A percentile compares a stretch with the other conserved stretches of the same genome.
These are phyloP conservation scores for Populus davidiana DNA, from an alignment of 345 rosid genomes.

Conservation along the genomic window DNA sequence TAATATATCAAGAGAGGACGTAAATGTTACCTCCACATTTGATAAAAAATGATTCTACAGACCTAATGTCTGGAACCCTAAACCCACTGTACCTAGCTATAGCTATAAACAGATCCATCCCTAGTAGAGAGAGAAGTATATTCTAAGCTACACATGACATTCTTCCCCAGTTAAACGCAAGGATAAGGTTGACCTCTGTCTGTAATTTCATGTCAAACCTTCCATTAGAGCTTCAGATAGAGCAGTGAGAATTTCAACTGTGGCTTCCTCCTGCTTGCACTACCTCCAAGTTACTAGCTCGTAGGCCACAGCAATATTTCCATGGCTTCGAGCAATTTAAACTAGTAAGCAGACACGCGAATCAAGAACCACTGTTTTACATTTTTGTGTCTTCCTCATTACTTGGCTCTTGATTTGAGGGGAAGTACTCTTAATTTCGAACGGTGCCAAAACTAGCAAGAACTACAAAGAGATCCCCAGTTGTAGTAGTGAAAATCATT, in stretches of 20 bases:
- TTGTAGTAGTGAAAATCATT: neutral
- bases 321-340: neutral
- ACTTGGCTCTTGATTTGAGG: too few relatives aligned
- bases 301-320: neutral
- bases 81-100: neutral
- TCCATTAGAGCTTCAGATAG: neutral
- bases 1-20: neutral
- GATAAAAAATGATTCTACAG: neutral
- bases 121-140: neutral
- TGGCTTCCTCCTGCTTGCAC: neutral
- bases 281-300: neutral
- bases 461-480: too few relatives aligned
- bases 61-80: neutral
- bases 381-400: neutral
- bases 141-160: neutral
- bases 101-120: neutral
- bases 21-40: neutral
- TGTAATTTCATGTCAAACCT: neutral
- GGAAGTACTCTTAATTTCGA: neutral
- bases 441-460: too few relatives aligned
- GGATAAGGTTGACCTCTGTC: neutral
- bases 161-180: neutral
- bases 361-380: neutral
- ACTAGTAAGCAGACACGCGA: neutral
- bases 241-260: neutral